Evolutionary conservation across 2,329 filamentous ascomycete species (phyloP), one percentile per base, ranked within the genome.

Genomic region (Claviceps sp.): DNA sequence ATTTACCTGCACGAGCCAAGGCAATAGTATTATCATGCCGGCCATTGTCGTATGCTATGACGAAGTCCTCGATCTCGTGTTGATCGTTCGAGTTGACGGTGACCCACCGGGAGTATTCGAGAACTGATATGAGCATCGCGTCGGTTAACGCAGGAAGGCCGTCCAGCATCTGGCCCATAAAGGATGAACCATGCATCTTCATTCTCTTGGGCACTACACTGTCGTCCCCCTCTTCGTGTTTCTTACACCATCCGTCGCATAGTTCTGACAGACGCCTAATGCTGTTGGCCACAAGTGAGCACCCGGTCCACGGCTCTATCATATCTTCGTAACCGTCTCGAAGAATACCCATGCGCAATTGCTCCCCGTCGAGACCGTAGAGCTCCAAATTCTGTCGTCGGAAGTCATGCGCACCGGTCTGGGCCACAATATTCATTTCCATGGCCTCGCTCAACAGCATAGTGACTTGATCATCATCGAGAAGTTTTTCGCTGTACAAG

Each of bases 221-320:
- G 16, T 65, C 57, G 30, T 62, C 56, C 37, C 60, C 56, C 1
- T 63, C 59, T 24, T 70, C 70, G 56, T 75, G 68, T 49, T 74
- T 69, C 47, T 73, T 70, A 3, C 78, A 68, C 78, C 77, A 81
- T 53, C 75, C 72, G 26, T 75, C 70, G 41, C 73, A 74, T 18
- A 84, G 72, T 56, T 82, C 77, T 24, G 79, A 70, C 16, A 83
- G 72, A 18, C 79, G 78, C 61, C 79, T 78, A 13, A 74, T 61
- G 55, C 82, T 83, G 63, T 82, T 82, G 49, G 80, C 76, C 52
- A 82, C 71, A 56, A 75, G 79, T 44, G 71, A 67, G 57, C 78
- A 81, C 16, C 87, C 89, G 0, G 90, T 96, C 93, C 93, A 98
- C 45, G 90, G 86, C 54, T 87, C 82, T 0, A 85, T 79, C 8